Percentiles rank a stretch among this genome's conserved stretches.
These are phyloP conservation scores for Moesziomyces parantarcticus DNA, from an alignment of 1,284 basidiomycete genomes.

Conservation along the genomic window DNA sequence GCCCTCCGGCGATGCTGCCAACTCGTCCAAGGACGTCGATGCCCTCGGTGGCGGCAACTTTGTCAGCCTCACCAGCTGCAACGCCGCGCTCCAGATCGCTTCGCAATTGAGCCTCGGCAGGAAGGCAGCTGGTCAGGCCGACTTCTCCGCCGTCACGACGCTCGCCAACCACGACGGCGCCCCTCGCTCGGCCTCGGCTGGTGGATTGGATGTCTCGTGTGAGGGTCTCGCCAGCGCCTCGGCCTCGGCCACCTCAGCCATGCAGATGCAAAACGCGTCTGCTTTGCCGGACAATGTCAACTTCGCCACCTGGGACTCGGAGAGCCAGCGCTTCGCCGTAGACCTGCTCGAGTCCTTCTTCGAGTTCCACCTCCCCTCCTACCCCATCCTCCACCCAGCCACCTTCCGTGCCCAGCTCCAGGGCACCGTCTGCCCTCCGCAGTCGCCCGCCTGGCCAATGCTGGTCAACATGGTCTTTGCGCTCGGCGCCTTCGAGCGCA, in stretches of 20 bases:
- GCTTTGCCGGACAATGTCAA: slow-evolving; percentile 32
- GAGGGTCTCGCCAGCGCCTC: slow-evolving; percentile 38
- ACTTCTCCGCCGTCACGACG: slow-evolving; percentile 6
- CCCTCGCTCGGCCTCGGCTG: slow-evolving; percentile 7
- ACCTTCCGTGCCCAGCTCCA: slow-evolving; percentile 51
- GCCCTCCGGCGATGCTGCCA: slow-evolving; percentile 3
- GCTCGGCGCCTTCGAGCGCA: slow-evolving; percentile 45
- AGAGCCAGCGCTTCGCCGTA: slow-evolving; percentile 30
- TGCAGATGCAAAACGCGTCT: slow-evolving; percentile 11
- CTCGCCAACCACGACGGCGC: slow-evolving; percentile 15
- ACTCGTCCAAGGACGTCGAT: slow-evolving; percentile 18
- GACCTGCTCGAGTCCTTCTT: slow-evolving; percentile 46
- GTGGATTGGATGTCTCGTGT: slow-evolving; percentile 30
- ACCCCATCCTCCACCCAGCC: slow-evolving; percentile 46
- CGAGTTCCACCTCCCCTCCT: slow-evolving; percentile 46
- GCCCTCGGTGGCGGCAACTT: slow-evolving; percentile 34
- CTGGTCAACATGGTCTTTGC: slow-evolving; percentile 56
- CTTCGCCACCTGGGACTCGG: slow-evolving; percentile 31
- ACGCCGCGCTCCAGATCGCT: slow-evolving; percentile 44
- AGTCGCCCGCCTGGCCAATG: slow-evolving; percentile 38
- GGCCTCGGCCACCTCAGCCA: slow-evolving; percentile 11
- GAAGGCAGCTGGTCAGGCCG: slow-evolving; percentile 9
- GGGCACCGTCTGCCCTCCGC: slow-evolving; percentile 32
- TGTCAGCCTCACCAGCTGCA: slow-evolving; percentile 50
- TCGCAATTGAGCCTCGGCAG: slow-evolving; percentile 31